phyloP scores from a whole-genome alignment of 1,284 basidiomycete species.

The Singerocomus rubriflavus region DNA sequence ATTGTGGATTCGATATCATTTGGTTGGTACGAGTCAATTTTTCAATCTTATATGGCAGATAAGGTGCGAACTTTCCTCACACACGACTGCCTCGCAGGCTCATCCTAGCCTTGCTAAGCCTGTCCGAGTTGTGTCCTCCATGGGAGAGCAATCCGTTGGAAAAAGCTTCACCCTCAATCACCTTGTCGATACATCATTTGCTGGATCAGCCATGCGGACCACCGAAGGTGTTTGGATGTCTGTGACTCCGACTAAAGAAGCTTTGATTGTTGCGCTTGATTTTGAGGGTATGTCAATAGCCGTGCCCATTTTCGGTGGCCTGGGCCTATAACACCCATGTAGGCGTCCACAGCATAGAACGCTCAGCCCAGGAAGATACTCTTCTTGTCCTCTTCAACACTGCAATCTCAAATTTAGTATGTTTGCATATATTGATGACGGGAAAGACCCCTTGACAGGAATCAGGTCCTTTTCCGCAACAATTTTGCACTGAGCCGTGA shows the following conservation, averaged over 20 bases:
- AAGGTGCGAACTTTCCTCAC: conserved; percentile 37
- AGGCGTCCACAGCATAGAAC: conserved; percentile 63
- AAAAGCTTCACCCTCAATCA: conserved; percentile 61
- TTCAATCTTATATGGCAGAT: conserved; percentile 56
- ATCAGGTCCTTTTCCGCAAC: conserved; percentile 58
- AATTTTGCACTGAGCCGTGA: conserved; percentile 60
- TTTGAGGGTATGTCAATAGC: conserved; percentile 48
- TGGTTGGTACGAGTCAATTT: conserved; percentile 65
- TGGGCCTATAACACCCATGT: not conserved
- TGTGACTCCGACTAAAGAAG: conserved; percentile 54
- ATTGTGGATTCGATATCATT: conserved; percentile 55
- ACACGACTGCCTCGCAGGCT: not conserved
- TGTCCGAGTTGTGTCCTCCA: conserved; percentile 60
- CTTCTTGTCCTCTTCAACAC: conserved; percentile 62
- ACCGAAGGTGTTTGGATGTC: conserved; percentile 70
- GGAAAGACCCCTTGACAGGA: not conserved
- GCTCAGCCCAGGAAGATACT: conserved; percentile 60
- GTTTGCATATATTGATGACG: conserved; percentile 2
- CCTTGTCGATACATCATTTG: conserved; percentile 59
- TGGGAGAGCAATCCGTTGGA: conserved; percentile 66
- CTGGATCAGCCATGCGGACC: conserved; percentile 62
- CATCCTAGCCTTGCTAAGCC: conserved; percentile 35
- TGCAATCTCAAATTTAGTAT: conserved; percentile 58
- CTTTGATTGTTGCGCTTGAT: conserved; percentile 55
- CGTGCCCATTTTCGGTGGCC: no score